Evolutionary conservation across 495 filamentous ascomycete genomes (phyloP).

Genomic region (Penicillium flavigenum): DNA sequence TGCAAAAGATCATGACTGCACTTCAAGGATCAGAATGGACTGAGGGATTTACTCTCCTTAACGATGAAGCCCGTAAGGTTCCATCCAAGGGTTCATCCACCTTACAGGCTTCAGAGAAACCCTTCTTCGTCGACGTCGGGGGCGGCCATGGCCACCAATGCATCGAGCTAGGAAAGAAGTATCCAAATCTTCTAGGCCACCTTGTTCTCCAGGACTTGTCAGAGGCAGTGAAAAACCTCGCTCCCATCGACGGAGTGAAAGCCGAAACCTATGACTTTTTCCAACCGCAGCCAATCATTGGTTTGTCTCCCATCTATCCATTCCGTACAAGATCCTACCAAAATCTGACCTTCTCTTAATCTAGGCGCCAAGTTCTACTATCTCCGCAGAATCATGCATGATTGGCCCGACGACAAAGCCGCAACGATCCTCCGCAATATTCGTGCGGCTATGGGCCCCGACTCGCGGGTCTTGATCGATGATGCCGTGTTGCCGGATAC

Average conservation of each 20-base stretch:
- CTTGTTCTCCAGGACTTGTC: slow-evolving; percentile 57
- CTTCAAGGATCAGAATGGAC: slow-evolving; percentile 35
- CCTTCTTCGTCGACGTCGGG: slow-evolving; percentile 54
- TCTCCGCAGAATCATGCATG: slow-evolving; percentile 42
- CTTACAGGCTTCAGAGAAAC: slow-evolving; percentile 12
- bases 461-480: slow-evolving; percentile 43
- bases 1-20: slow-evolving; percentile 43
- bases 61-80: slow-evolving; percentile 19
- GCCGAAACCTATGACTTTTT: slow-evolving; percentile 52
- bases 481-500: slow-evolving; percentile 41
- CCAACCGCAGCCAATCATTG: slow-evolving; percentile 45
- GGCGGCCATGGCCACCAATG: slow-evolving; percentile 56
- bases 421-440: slow-evolving; percentile 37
- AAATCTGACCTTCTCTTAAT: slow-evolving; percentile 5
- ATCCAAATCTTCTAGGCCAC: slow-evolving; percentile 39
- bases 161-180: slow-evolving; percentile 42
- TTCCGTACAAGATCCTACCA: background rate
- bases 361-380: slow-evolving; percentile 44
- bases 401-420: slow-evolving; percentile 36
- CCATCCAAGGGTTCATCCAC: slow-evolving; percentile 12
- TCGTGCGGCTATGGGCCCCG: slow-evolving; percentile 30
- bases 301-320: slow-evolving; percentile 9
- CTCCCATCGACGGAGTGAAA: slow-evolving; percentile 46
- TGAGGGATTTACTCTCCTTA: slow-evolving; percentile 26
- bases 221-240: slow-evolving; percentile 36